Conservation (phyloP, 306 rosid species). For the Sesbania bispinosa region DNA sequence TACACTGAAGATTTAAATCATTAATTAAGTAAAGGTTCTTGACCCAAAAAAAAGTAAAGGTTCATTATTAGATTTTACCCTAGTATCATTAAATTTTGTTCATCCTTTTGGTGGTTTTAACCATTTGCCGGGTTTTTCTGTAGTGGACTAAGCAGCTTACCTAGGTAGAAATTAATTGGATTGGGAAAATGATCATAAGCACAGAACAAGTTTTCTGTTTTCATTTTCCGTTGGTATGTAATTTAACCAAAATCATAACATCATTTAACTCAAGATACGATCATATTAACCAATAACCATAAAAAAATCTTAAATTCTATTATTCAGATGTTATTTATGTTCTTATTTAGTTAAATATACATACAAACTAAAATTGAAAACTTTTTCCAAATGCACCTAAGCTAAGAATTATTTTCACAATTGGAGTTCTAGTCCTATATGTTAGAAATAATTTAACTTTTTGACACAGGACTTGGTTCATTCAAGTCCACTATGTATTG, state of each 20-base stretch:
- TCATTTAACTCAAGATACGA: too few species aligned
- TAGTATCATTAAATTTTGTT: not conserved
- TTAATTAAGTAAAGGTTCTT: too few species aligned
- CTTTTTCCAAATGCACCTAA: too few species aligned
- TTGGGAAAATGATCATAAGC: not conserved
- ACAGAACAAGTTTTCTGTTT: not conserved
- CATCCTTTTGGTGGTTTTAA: not conserved
- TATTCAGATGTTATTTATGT: not conserved
- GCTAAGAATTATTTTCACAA: not conserved
- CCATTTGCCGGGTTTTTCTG: not conserved
- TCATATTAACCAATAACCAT: too few species aligned
- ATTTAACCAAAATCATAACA: too few species aligned
- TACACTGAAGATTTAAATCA: not conserved
- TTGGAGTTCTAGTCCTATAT: not conserved
- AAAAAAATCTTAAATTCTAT: not conserved
- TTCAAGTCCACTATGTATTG: not conserved
- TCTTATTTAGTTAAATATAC: not conserved
- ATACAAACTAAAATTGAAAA: not conserved
- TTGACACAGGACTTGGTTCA: not conserved
- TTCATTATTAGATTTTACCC: not conserved
- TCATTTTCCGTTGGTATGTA: not conserved
- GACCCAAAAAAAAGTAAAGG: too few species aligned
- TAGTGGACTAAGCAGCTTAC: not conserved
- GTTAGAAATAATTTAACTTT: not conserved
- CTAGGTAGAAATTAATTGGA: not conserved